Percentiles rank a stretch among this genome's conserved stretches.
Evolutionary conservation across 306 rosid species (phyloP).

Genomic region (Geum urbanum): DNA sequence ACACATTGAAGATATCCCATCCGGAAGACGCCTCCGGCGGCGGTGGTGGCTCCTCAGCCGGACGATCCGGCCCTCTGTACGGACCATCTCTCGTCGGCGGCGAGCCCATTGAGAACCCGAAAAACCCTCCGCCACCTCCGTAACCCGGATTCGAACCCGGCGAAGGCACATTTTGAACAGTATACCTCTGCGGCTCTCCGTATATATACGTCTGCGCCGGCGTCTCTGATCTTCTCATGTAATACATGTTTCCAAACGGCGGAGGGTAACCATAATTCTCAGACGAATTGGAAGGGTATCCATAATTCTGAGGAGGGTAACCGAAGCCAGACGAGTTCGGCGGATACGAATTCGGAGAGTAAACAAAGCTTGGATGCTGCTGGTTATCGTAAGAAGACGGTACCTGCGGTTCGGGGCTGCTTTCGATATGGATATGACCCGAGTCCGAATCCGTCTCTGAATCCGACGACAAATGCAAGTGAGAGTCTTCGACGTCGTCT

Average conservation of each 20-base stretch:
- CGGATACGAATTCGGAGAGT: slow-evolving; percentile 6
- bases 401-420: slow-evolving; percentile 38
- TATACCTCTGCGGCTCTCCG: slow-evolving; percentile 45
- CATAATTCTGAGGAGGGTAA: neutral
- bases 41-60: slow-evolving; percentile 75
- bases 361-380: neutral
- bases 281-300: neutral
- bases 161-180: slow-evolving; percentile 42
- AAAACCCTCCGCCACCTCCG: slow-evolving; percentile 20
- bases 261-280: neutral
- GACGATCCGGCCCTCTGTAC: slow-evolving; percentile 35
- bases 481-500: slow-evolving; percentile 45
- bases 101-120: slow-evolving; percentile 37
- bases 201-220: slow-evolving; percentile 46
- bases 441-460: slow-evolving; percentile 46
- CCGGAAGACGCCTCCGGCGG: slow-evolving; percentile 69
- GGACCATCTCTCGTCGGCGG: slow-evolving; percentile 27
- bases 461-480: slow-evolving; percentile 51
- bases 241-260: slow-evolving; percentile 34
- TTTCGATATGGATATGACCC: slow-evolving; percentile 55
- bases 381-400: slow-evolving; percentile 13
- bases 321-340: neutral
- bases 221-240: slow-evolving; percentile 62
- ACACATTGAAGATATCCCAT: slow-evolving; percentile 83
- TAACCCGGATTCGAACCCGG: slow-evolving; percentile 35